Evolutionary conservation across 257 asterid species (phyloP).

Genomic region (Dorcoceras hygrometricum): DNA sequence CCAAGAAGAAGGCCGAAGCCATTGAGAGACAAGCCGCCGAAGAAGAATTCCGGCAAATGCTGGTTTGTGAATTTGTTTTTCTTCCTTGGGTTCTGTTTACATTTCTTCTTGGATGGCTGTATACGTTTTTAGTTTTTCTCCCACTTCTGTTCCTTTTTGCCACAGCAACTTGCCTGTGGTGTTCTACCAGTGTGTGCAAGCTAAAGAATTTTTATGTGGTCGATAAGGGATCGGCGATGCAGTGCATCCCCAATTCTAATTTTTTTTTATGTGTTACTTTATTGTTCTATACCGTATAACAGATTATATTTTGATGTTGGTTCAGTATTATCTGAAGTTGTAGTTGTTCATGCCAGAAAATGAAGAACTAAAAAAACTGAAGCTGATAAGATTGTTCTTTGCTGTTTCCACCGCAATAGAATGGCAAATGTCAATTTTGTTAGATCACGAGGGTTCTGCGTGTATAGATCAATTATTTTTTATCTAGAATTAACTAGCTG

Average conservation of each 20-base stretch:
- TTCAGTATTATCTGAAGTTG: not conserved
- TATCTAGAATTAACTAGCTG: no score
- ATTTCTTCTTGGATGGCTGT: not conserved
- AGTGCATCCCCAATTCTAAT: not conserved
- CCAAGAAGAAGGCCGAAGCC: conserved; percentile 73
- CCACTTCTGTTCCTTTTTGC: not conserved
- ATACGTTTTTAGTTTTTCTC: not conserved
- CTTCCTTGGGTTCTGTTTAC: conserved; percentile 3
- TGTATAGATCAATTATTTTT: no score
- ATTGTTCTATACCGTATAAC: not conserved
- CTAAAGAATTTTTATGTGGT: not conserved
- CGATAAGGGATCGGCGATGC: not conserved
- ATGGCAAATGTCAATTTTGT: not conserved
- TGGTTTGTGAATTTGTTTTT: conserved; percentile 41
- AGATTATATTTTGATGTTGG: not conserved
- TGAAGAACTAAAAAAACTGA: not conserved
- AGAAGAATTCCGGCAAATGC: conserved; percentile 56
- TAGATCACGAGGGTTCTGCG: no score
- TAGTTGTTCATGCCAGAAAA: not conserved
- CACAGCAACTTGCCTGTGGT: not conserved
- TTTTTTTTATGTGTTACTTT: no score
- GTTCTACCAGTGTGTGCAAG: not conserved
- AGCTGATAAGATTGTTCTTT: not conserved
- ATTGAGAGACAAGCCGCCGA: conserved; percentile 60
- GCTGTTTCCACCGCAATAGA: not conserved